phyloP scores from a whole-genome alignment of 257 asterid species.

The Solanum bukasovii region DNA sequence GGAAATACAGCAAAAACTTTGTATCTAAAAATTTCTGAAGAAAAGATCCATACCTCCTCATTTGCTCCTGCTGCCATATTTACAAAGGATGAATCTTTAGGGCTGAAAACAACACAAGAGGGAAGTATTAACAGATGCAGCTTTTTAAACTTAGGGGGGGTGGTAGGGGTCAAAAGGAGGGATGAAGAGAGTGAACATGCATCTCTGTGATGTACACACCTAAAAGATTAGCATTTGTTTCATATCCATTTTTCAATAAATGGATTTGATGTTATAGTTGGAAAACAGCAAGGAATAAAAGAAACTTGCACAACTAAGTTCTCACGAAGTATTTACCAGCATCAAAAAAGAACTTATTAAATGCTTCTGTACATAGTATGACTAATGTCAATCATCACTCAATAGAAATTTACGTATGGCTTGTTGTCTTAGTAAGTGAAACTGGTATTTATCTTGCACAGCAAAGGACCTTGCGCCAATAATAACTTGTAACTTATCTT shows the following conservation, averaged over 20 bases:
- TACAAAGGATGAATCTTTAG: conserved; percentile 63
- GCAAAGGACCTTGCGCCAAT: neutral
- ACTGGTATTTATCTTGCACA: neutral
- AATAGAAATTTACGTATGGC: neutral
- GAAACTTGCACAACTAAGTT: neutral
- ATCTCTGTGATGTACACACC: neutral
- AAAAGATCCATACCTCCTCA: conserved; percentile 51
- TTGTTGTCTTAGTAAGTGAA: neutral
- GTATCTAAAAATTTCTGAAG: neutral
- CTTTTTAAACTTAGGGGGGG: neutral
- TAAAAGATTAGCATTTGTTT: neutral
- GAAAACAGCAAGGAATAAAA: neutral
- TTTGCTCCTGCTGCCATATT: conserved; percentile 88
- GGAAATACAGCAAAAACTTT: neutral
- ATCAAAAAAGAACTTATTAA: neutral
- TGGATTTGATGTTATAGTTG: neutral
- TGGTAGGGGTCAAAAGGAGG: neutral
- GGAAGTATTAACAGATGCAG: neutral
- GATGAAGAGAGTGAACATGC: neutral
- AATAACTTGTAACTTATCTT: neutral
- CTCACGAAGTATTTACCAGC: neutral
- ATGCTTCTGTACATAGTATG: neutral
- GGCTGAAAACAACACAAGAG: conserved; percentile 29
- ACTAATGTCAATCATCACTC: neutral
- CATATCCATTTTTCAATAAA: neutral